Conservation (phyloP, 192 early-diverging fungal genomes). For the Coemansia reversa region DNA sequence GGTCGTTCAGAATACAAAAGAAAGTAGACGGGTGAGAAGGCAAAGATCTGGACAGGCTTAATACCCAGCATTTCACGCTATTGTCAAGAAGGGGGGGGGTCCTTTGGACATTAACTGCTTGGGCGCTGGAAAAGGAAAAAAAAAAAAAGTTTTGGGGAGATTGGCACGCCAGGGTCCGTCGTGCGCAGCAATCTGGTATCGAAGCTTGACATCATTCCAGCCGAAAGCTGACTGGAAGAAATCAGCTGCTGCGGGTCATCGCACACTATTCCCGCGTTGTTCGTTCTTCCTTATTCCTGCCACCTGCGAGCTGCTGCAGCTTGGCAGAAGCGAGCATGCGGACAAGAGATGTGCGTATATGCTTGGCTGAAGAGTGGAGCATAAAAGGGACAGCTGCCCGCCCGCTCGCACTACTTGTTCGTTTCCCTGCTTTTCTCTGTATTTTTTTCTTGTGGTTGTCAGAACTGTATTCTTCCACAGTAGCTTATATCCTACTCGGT, state of each 20-base stretch:
- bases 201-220: not conserved
- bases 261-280: not conserved
- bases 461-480: not conserved
- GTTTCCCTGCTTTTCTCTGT: conserved; percentile 2
- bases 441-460: not conserved
- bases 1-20: not conserved
- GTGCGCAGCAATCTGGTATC: not conserved
- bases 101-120: not conserved
- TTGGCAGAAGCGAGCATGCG: not conserved
- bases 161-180: not conserved
- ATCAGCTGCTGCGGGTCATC: not conserved
- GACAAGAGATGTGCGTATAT: not conserved
- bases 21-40: not conserved
- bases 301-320: not conserved
- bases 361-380: not conserved
- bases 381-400: not conserved
- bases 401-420: not conserved
- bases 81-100: too few relatives aligned
- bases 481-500: not conserved
- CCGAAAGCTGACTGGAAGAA: not conserved
- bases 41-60: too few relatives aligned
- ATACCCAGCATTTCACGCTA: too few relatives aligned
- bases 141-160: not conserved
- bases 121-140: not conserved
- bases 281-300: not conserved